Evolutionary conservation across 441 rosid genomes (phyloP), one percentile per base, ranked within the genome.

Genomic region (Adansonia rubrostipa): DNA sequence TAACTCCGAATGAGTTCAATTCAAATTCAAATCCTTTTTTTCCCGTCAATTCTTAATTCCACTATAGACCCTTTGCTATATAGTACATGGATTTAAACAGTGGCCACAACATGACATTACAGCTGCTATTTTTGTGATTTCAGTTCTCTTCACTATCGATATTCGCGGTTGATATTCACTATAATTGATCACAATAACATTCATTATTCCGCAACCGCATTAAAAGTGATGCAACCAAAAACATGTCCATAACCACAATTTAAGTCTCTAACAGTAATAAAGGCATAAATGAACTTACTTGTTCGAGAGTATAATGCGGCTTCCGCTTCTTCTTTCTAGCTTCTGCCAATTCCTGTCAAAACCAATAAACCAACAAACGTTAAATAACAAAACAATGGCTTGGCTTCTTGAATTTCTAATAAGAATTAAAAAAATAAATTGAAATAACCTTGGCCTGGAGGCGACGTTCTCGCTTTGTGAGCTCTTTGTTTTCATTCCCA

Each of bases 301-400:
- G 91, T 85, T 94, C 97, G 80, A 97, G 88, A 76, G 80, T 88
- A 84, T 94, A 93, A 86, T 95, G 92, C 1, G 88, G 87, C 85
- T 87, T 96, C 80, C 98, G 88, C 86, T 74, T 93, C 93, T 88
- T 95, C 89, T 92, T 96, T 92, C 97, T 90, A 44, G 89, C 93
- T 80, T 94, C 95, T 14, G 96, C 78, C 80, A 89, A 75, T 87
- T 93, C 98, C 98, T 94, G 87, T 11, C 64, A 58, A 17, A 73
- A 56, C 76, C 69, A 56, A 80, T 57, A 54, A 79, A 72, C 65
- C 53, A 22, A 68, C 48, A 80, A 73, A 42, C 28, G 50, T 50
- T 45, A 9, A 24, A 67, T 77, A 65, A 48, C 1, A 42, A 48
- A 63, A 78, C 3, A 15, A 17, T 6, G n/a, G 24, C 1, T 1